Evolutionary conservation across 129 eudicot genomes (phyloP), one percentile per base, ranked within the genome.

Genomic region (Pulicaria dysenterica): DNA sequence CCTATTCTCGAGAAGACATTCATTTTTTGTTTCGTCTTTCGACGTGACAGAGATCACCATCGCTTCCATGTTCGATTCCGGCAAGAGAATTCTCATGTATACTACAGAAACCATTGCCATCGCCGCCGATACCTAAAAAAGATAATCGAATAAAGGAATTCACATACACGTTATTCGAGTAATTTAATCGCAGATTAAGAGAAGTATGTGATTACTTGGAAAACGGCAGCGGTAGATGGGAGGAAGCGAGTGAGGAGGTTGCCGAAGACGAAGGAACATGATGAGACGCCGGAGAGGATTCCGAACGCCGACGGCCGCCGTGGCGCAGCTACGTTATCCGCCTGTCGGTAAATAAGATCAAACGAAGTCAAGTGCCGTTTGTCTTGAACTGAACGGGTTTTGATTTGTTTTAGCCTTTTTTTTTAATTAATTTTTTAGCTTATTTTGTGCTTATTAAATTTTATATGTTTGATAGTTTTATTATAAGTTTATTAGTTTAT

Each of bases 81-180:
- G 82, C 7, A 88, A 88, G 16, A 91, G 88, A 15, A 86, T 59
- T 73, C 91, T 88, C 97, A 88, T 91, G 79, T 91, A 88, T 16
- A 86, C 67, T 64, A 84, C 69, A 17, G 97, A 77, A 15, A 88
- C 50, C 64, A 79, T 82, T 9, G 83, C 77, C 72, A 82, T 60
- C 11, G 83, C 80, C 8, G 97, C 85, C 58, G 97, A 84, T 19
- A 88, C 89, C 96, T 91, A 70, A 44, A 54, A 24, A 24, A n/a
- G n/a, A 36, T 58, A 14, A 17, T 8, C 69, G 16, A 54, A 55
- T 17, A 54, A 55, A 46, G 12, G 4, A 16, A 39, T 12, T 42
- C 41, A 68, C 3, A 41, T 7, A 42, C 55, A 51, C 31, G 12
- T 1, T 38, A 48, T 17, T 58, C 5, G 42, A 48, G 61, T 49